Evolutionary conservation across 495 filamentous ascomycete genomes (phyloP).

Genomic region (Penicillium riverlandense): DNA sequence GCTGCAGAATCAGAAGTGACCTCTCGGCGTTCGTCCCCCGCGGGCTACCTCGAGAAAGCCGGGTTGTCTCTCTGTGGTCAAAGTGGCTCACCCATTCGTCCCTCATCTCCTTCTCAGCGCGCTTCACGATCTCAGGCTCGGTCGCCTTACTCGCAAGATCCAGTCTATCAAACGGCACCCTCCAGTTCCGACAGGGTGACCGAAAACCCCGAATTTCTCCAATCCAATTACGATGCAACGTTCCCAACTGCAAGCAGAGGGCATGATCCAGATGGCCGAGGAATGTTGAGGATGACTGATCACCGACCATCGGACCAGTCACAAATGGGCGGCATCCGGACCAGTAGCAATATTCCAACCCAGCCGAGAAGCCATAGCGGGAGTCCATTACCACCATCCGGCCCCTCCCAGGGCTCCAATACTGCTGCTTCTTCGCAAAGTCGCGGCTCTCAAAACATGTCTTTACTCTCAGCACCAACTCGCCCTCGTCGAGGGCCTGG

Average conservation of each 20-base stretch:
- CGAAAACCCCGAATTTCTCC: not conserved
- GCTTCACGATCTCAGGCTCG: conserved; percentile 2
- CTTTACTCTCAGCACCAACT: conserved; percentile 52
- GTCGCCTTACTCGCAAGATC: conserved; percentile 7
- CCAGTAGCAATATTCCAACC: conserved; percentile 17
- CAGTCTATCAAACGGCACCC: not conserved
- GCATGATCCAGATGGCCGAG: not conserved
- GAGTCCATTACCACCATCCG: conserved; percentile 36
- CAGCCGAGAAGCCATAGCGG: conserved; percentile 29
- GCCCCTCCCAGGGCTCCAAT: conserved; percentile 39
- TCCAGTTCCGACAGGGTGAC: not conserved
- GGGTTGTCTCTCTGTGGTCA: conserved; percentile 7
- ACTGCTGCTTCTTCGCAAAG: conserved; percentile 35
- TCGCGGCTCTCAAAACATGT: conserved; percentile 37
- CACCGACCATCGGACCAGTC: not conserved
- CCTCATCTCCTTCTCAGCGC: conserved; percentile 6
- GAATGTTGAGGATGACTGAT: too few species aligned
- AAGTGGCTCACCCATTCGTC: conserved; percentile 14
- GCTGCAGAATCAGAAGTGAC: conserved; percentile 13
- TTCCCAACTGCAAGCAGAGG: conserved; percentile 1
- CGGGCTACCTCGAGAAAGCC: conserved; percentile 13
- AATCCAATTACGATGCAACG: not conserved
- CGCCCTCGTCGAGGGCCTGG: conserved; percentile 45
- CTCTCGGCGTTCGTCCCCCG: conserved; percentile 25
- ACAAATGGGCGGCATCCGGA: conserved; percentile 5